These are phyloP conservation scores for Taiozyma sp. DNA, from an alignment of 1,139 yeast genomes.

Conservation along the genomic window DNA sequence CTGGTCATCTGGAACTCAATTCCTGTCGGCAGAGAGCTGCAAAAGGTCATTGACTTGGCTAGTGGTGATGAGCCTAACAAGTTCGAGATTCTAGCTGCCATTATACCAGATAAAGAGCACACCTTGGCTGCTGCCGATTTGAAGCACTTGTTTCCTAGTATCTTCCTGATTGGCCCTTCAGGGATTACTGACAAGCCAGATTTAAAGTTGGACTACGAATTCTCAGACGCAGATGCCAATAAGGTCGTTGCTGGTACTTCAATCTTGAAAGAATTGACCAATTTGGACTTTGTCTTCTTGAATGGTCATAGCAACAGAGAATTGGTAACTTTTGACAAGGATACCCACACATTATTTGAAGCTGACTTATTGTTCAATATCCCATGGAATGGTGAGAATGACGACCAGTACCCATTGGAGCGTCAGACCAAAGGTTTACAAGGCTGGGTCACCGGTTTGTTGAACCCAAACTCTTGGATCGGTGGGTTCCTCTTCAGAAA, in stretches of 20 bases:
- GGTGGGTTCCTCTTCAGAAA: conserved; percentile 32
- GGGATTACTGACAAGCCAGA: conserved; percentile 10
- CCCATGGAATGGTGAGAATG: conserved; percentile 26
- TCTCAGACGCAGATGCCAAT: conserved; percentile 14
- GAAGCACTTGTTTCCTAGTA: conserved; percentile 8
- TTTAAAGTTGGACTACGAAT: conserved; percentile 8
- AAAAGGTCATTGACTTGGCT: conserved; percentile 36
- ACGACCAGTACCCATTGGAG: conserved; percentile 40
- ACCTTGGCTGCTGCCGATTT: conserved; percentile 36
- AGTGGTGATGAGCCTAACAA: conserved; percentile 32
- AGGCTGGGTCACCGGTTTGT: conserved; percentile 29
- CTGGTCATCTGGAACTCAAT: conserved; percentile 56
- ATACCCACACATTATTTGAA: conserved; percentile 41
- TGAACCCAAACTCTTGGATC: conserved; percentile 35
- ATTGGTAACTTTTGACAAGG: conserved; percentile 42
- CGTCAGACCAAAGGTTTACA: conserved; percentile 39
- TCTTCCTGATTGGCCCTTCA: conserved; percentile 11
- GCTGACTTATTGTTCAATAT: conserved; percentile 56
- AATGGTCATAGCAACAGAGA: conserved; percentile 53
- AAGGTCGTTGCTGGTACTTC: conserved; percentile 14
- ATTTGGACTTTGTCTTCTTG: conserved; percentile 49
- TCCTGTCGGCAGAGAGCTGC: conserved; percentile 43
- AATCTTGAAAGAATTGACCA: conserved; percentile 21
- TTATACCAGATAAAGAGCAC: conserved; percentile 50
- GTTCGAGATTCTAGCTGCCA: conserved; percentile 23